Evolutionary conservation across 192 early-diverging fungal species (phyloP).

Genomic region (Pilaira anomala): DNA sequence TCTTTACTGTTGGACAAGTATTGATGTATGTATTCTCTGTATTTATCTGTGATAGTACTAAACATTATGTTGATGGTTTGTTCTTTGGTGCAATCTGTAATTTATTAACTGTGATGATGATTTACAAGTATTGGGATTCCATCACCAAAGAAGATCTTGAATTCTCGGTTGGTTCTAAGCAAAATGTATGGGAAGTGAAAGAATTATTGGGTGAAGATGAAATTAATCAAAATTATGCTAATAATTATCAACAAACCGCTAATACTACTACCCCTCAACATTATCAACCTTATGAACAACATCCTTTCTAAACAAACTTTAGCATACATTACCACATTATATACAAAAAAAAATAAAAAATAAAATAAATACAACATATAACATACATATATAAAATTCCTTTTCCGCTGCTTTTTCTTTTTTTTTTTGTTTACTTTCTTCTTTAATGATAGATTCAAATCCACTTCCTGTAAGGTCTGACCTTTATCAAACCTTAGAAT

Average conservation of each 20-base stretch:
- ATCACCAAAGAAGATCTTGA: slow-evolving; percentile 99
- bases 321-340: not conserved
- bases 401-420: slow-evolving; percentile 9
- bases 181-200: slow-evolving; percentile 81
- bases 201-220: slow-evolving; percentile 60
- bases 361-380: not conserved
- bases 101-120: slow-evolving; percentile 95
- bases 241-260: slow-evolving; percentile 16
- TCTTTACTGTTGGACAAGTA: slow-evolving; percentile 85
- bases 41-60: slow-evolving; percentile 80
- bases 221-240: slow-evolving; percentile 29
- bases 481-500: slow-evolving; percentile 27
- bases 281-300: slow-evolving; percentile 30
- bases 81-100: slow-evolving; percentile 94
- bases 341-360: no score
- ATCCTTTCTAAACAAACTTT: slow-evolving; percentile 18
- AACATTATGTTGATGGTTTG: slow-evolving; percentile 96
- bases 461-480: slow-evolving; percentile 4
- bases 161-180: slow-evolving; percentile 76
- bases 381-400: no score
- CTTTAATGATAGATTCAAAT: not conserved
- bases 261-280: slow-evolving; percentile 25
- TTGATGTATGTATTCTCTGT: slow-evolving; percentile 77
- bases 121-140: slow-evolving; percentile 99
- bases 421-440: not conserved